Conservation (phyloP, 306 rosid species). For the Glycine latifolia region DNA sequence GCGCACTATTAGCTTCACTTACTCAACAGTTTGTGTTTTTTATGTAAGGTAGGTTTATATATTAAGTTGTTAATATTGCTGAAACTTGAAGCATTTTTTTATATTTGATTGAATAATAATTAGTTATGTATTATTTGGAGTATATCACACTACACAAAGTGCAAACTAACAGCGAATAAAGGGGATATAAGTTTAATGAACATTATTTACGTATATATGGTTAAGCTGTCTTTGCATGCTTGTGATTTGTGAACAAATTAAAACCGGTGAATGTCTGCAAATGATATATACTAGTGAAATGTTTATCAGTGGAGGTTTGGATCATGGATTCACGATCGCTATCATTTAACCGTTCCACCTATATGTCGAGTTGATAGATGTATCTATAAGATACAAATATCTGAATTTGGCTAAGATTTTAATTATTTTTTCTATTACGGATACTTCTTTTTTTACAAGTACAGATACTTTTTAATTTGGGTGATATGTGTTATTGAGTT, state of each 20-base stretch:
- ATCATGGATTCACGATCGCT: background rate
- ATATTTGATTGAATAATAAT: background rate
- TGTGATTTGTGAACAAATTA: conserved; percentile 3
- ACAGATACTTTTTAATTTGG: too few species aligned
- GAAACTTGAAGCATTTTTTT: conserved; percentile 14
- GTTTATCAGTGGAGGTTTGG: too few species aligned
- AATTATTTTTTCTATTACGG: background rate
- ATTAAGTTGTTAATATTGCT: background rate
- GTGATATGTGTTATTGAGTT: background rate
- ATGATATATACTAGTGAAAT: background rate
- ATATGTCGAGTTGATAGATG: too few species aligned
- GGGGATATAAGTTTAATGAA: background rate
- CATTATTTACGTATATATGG: background rate
- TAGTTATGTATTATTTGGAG: conserved; percentile 35
- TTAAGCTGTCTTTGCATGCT: conserved; percentile 28
- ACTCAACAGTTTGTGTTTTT: conserved; percentile 17
- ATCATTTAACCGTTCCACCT: background rate
- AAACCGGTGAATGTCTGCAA: conserved; percentile 1
- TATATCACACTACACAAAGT: conserved; percentile 38
- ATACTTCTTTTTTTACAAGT: background rate
- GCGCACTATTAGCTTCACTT: conserved; percentile 48
- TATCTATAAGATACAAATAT: too few species aligned
- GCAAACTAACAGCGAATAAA: conserved; percentile 17
- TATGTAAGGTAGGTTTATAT: background rate
- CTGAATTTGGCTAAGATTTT: background rate